phyloP scores from a whole-genome alignment of 257 asterid species.

The Sherardia arvensis region DNA sequence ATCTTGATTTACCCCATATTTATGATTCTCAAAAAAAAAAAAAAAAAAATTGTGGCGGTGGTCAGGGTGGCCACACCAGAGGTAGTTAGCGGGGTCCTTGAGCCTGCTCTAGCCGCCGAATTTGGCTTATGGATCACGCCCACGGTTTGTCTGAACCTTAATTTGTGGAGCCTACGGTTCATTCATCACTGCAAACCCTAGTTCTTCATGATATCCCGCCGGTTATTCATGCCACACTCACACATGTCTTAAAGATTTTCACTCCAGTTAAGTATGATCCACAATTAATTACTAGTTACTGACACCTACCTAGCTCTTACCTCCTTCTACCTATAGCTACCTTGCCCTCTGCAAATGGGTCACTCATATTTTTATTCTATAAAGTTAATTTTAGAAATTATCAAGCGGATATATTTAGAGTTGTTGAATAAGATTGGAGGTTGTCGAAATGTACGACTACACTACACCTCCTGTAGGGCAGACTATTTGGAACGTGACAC shows the following conservation, averaged over 20 bases:
- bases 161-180: conserved; percentile 2
- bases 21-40: too few relatives aligned
- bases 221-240: neutral
- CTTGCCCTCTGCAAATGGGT: neutral
- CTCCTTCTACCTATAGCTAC: neutral
- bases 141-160: neutral
- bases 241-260: neutral
- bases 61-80: neutral
- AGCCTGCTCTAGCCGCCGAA: conserved; percentile 1
- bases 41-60: too few relatives aligned
- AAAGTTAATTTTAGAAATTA: too few relatives aligned
- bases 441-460: too few relatives aligned
- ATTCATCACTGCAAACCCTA: neutral
- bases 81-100: conserved; percentile 5
- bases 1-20: too few relatives aligned
- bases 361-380: neutral
- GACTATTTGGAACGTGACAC: too few relatives aligned
- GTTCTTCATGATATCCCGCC: neutral
- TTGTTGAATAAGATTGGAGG: too few relatives aligned
- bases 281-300: neutral
- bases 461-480: too few relatives aligned
- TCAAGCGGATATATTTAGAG: too few relatives aligned
- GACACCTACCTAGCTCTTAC: neutral
- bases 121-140: neutral
- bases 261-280: neutral